Evolutionary conservation across 129 eudicot genomes (phyloP), one percentile per base, ranked within the genome.

Genomic region (Escallonia rubra): DNA sequence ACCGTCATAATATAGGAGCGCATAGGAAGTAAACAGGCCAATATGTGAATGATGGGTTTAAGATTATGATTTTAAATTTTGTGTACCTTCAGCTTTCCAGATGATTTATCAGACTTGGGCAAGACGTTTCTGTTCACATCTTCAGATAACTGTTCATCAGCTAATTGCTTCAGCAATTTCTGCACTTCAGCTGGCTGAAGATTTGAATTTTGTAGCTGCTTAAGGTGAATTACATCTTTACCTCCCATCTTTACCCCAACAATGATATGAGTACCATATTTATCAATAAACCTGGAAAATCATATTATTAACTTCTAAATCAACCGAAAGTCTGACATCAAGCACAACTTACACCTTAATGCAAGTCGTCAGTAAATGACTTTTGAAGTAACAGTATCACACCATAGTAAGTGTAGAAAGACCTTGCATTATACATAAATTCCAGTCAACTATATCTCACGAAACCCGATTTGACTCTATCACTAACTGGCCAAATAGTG

Each of bases 181-280:
- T 84, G 95, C 59, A 93, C 88, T 66, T 93, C 96, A 46, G 74
- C 66, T 15, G 96, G 83, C 78, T 78, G 84, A 57, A 84, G 86
- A 78, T 70, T 85, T 70, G 99, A 93, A 53, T 78, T 81, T 69
- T 85, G 86, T 62, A 86, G 84, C 86, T 93, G 96, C 88, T 89
- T 93, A 61, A 93, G 77, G 71, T 86, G 87, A 56, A 93, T 79
- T 58, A 85, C 99, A 85, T 89, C 98, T 79, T 93, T 93, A 62
- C 98, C 98, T 65, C 98, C 98, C 95, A 93, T 93, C 85, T 90
- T 94, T 41, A 90, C 99, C 66, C 99, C 97, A 57, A 87, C 97
- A 60, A 94, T 83, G 53, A 93, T 73, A 73, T 93, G 99, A 43
- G 99, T 93, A 59, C 99, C 99, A 54, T 86, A 93, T 66, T 89